Percentiles rank a stretch among this genome's conserved stretches.
Conservation (phyloP, 495 filamentous ascomycete species). For the Xylaria nigripes region DNA sequence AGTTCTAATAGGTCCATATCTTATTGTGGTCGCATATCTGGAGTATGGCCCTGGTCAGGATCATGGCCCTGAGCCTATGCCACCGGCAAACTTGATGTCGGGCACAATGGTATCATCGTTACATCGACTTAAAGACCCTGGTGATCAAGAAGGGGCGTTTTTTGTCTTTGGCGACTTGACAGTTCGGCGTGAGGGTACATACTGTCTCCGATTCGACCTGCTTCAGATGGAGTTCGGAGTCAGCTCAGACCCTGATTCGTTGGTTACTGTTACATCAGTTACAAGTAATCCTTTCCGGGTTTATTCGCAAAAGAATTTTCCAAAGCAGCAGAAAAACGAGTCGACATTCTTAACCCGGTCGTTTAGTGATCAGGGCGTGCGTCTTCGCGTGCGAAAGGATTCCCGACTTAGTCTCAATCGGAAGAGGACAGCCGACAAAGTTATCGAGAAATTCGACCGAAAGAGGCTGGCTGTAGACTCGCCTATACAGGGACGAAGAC, state of each 20-base stretch:
- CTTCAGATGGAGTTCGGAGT: conserved; percentile 63
- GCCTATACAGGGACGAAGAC: conserved; percentile 7
- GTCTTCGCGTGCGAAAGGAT: conserved; percentile 83
- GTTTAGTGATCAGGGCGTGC: conserved; percentile 92
- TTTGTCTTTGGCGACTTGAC: conserved; percentile 97
- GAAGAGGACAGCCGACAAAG: conserved; percentile 31
- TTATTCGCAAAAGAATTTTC: conserved; percentile 68
- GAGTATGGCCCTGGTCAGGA: conserved; percentile 51
- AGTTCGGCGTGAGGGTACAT: conserved; percentile 70
- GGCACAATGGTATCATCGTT: conserved; percentile 87
- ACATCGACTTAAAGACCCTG: conserved; percentile 83
- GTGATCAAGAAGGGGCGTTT: conserved; percentile 89
- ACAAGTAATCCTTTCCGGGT: conserved; percentile 71
- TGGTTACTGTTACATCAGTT: conserved; percentile 55
- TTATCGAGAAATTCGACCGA: conserved; percentile 9
- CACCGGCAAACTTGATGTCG: conserved; percentile 49
- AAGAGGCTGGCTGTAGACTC: conserved; percentile 8
- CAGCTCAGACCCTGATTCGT: conserved; percentile 21
- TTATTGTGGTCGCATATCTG: conserved; percentile 67
- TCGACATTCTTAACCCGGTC: conserved; percentile 87
- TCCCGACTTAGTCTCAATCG: conserved; percentile 37
- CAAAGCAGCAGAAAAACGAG: conserved; percentile 63
- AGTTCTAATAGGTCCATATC: conserved; percentile 59
- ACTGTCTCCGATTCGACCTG: conserved; percentile 74
- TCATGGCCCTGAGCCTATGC: conserved; percentile 33